Evolutionary conservation across 2,329 filamentous ascomycete species (phyloP).

Genomic region (Aspergillus neoniger): DNA sequence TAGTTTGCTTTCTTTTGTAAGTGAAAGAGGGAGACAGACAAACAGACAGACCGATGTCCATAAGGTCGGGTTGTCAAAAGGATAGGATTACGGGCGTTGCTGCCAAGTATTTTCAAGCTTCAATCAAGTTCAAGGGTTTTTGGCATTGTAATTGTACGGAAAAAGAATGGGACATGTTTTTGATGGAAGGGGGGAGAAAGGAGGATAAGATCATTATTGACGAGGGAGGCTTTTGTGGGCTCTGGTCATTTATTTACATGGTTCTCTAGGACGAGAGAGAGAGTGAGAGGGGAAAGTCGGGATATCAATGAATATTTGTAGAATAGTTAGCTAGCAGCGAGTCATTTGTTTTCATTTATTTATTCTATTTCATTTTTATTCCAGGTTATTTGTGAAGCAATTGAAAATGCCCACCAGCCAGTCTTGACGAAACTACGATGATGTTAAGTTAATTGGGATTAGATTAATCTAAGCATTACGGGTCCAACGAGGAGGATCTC

Average conservation of each 20-base stretch:
- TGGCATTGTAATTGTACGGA: conserved; percentile 1
- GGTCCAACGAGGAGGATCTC: neutral
- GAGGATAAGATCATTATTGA: neutral
- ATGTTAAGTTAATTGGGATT: no score
- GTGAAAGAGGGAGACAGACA: no score
- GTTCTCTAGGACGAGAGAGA: no score
- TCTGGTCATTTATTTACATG: neutral
- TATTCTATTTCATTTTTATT: neutral
- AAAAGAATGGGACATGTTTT: neutral
- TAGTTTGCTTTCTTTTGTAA: neutral
- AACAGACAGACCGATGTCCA: no score
- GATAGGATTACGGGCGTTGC: neutral
- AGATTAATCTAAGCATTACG: no score
- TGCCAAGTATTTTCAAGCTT: neutral
- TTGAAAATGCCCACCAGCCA: no score
- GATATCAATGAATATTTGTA: neutral
- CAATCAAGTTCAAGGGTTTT: neutral
- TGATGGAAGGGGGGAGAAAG: neutral
- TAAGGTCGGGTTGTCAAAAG: neutral
- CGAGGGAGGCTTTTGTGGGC: neutral
- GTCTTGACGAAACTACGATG: no score
- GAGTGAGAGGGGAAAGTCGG: no score
- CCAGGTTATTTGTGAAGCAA: neutral
- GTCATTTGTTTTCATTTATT: neutral
- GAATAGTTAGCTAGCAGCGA: neutral